phyloP scores from a whole-genome alignment of 805 yeast species.

The Sugiyamaella valdiviana region DNA sequence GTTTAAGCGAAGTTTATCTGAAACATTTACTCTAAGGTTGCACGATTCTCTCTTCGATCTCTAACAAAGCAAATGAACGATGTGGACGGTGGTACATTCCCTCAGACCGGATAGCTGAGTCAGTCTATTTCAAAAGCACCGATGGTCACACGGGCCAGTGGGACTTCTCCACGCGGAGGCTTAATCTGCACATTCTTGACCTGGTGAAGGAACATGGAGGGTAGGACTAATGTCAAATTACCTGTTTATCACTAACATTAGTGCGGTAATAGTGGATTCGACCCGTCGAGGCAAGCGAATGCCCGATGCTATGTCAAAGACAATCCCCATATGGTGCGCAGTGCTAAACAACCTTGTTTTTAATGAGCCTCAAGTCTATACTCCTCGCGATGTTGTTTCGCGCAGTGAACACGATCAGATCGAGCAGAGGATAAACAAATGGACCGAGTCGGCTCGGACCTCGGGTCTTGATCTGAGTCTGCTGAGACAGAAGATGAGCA shows the following conservation, averaged over 20 bases:
- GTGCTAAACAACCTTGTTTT: slow-evolving; percentile 55
- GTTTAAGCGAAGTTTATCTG: not conserved
- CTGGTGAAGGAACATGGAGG: slow-evolving; percentile 42
- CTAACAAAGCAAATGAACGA: slow-evolving; percentile 64
- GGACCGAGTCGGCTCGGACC: slow-evolving; percentile 41
- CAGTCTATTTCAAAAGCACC: slow-evolving; percentile 79
- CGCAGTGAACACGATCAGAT: slow-evolving; percentile 53
- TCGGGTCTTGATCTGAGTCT: slow-evolving; percentile 38
- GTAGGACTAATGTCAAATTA: not conserved
- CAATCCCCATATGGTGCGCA: slow-evolving; percentile 89
- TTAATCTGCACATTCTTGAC: slow-evolving; percentile 66
- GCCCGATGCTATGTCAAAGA: slow-evolving; percentile 84
- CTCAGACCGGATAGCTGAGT: slow-evolving; percentile 36
- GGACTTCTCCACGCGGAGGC: slow-evolving; percentile 66
- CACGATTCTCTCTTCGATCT: slow-evolving; percentile 37
- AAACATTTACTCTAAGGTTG: slow-evolving; percentile 1
- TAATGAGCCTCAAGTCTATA: slow-evolving; percentile 35
- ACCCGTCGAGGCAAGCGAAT: slow-evolving; percentile 78
- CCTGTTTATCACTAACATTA: not conserved
- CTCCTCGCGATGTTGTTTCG: slow-evolving; percentile 52
- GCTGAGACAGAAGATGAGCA: slow-evolving; percentile 34
- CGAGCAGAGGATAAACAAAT: slow-evolving; percentile 38
- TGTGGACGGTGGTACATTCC: slow-evolving; percentile 84
- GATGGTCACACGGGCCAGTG: slow-evolving; percentile 85
- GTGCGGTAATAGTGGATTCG: slow-evolving; percentile 63